Evolutionary conservation across 129 eudicot genomes (phyloP).

Genomic region (Pittosporum tobira): DNA sequence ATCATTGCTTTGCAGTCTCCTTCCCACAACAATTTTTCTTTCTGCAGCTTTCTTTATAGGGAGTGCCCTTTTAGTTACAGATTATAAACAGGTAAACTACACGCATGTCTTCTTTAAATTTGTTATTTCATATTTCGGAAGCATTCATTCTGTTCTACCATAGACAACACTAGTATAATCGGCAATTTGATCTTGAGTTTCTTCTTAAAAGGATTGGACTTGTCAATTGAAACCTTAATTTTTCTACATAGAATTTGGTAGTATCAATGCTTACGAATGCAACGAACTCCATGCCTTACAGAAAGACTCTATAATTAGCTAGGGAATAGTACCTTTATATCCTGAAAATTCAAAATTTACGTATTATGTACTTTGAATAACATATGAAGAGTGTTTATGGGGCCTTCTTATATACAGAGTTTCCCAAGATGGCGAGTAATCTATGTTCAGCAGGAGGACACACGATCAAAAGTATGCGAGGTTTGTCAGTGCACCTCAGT

Average conservation of each 20-base stretch:
- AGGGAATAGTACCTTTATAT: neutral
- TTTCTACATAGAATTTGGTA: too few relatives aligned
- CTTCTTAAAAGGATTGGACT: too few relatives aligned
- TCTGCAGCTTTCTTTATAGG: conserved; percentile 49
- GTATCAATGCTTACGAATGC: too few relatives aligned
- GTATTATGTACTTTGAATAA: neutral
- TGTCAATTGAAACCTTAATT: neutral
- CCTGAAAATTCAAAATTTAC: neutral
- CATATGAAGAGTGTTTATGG: neutral
- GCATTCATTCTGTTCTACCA: neutral
- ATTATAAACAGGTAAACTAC: conserved; percentile 44
- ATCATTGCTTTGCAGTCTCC: conserved; percentile 29
- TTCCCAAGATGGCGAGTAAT: conserved; percentile 26
- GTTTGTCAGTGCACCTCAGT: conserved; percentile 20
- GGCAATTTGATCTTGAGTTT: too few relatives aligned
- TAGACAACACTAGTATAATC: too few relatives aligned
- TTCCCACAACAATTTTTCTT: conserved; percentile 43
- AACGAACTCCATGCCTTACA: too few relatives aligned
- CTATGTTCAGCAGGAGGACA: conserved; percentile 15
- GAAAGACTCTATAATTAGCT: too few relatives aligned
- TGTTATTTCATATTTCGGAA: neutral
- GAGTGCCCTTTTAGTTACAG: conserved; percentile 38
- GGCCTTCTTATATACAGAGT: conserved; percentile 35
- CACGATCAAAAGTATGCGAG: conserved; percentile 41
- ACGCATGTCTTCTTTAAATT: neutral